Evolutionary conservation across 2,329 filamentous ascomycete species (phyloP).

Genomic region (Diaporthe sp.): DNA sequence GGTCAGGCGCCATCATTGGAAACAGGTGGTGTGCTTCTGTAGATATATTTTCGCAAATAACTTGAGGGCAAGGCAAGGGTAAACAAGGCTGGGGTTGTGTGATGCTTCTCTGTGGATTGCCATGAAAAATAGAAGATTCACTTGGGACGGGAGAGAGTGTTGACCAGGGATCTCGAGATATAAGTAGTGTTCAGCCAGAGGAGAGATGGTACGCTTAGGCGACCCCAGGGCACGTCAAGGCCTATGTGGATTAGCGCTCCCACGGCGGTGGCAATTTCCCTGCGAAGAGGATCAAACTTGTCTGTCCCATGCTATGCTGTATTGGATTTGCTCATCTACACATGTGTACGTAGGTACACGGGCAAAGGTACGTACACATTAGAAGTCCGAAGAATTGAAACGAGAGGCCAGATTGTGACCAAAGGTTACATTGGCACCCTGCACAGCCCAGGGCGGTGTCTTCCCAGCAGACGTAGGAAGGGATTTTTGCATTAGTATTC

Average conservation of each 20-base stretch:
- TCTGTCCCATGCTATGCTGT: neutral
- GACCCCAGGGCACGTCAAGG: slow-evolving; percentile 10
- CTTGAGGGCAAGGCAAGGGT: neutral
- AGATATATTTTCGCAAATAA: slow-evolving; percentile 22
- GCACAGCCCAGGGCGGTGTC: slow-evolving; percentile 23
- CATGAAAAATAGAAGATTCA: neutral
- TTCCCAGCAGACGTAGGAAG: slow-evolving; percentile 2
- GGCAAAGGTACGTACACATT: too few species aligned
- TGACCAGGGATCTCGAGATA: slow-evolving; percentile 22
- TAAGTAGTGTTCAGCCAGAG: too few species aligned
- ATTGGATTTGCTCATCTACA: neutral
- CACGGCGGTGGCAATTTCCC: neutral
- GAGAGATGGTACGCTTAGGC: neutral
- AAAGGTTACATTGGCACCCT: slow-evolving; percentile 1
- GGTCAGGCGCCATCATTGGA: too few species aligned
- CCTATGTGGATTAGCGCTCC: slow-evolving; percentile 7
- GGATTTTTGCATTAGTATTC: neutral
- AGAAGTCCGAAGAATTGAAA: slow-evolving; percentile 12
- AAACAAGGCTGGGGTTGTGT: neutral
- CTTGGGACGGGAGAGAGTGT: neutral
- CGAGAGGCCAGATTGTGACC: neutral
- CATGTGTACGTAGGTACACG: too few species aligned
- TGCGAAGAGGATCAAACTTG: slow-evolving; percentile 15
- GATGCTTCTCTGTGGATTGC: neutral
- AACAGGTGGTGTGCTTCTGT: slow-evolving; percentile 35